These are phyloP conservation scores for Trichothecium sympodiale DNA, from an alignment of 2,329 filamentous ascomycete genomes.

Conservation along the genomic window DNA sequence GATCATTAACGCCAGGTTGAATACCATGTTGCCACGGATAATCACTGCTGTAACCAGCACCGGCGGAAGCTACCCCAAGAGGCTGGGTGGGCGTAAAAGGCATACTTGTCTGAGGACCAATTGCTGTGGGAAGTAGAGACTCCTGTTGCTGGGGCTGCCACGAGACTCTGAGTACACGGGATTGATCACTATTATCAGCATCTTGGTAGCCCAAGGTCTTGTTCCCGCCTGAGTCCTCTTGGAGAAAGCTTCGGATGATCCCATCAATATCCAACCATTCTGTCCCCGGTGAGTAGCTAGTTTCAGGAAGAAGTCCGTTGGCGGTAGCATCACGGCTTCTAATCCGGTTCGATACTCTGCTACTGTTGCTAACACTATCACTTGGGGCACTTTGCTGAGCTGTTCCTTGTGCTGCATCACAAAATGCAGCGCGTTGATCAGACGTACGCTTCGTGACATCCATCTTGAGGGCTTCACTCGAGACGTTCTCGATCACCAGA, in stretches of 20 bases:
- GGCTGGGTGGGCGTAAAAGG: neutral
- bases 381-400: neutral
- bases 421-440: neutral
- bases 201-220: neutral
- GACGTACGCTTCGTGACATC: neutral
- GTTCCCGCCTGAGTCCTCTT: slow-evolving; percentile 9
- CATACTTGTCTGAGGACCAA: neutral
- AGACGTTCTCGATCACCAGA: slow-evolving; percentile 13
- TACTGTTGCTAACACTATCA: neutral
- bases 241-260: slow-evolving; percentile 23
- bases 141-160: neutral
- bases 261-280: slow-evolving; percentile 22
- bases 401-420: neutral
- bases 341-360: neutral
- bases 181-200: neutral
- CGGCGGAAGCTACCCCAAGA: neutral
- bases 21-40: neutral
- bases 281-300: slow-evolving; percentile 6
- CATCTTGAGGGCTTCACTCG: slow-evolving; percentile 4
- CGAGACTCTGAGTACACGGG: neutral
- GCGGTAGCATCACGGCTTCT: neutral
- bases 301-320: neutral
- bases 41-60: neutral
- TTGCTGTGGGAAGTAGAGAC: neutral
- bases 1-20: slow-evolving; percentile 4